Conservation (phyloP, 192 early-diverging fungal genomes). For the Funneliformis geosporum region DNA sequence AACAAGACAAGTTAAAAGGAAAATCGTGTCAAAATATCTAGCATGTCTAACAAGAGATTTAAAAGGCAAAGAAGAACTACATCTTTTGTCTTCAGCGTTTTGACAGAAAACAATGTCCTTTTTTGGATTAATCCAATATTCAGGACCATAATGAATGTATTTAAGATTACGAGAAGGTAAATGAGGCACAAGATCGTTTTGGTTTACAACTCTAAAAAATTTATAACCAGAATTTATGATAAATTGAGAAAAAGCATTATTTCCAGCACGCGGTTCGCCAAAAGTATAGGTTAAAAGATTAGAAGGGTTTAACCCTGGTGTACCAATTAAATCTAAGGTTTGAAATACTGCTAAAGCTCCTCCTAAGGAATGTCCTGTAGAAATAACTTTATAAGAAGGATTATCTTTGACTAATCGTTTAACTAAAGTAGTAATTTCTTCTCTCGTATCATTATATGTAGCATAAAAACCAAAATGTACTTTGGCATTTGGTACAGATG, state of each 20-base stretch:
- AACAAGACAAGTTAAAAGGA: conserved; percentile 9
- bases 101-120: not conserved
- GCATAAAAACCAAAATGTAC: conserved; percentile 13
- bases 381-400: conserved; percentile 7
- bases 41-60: not conserved
- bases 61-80: not conserved
- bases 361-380: conserved; percentile 7
- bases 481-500: not conserved
- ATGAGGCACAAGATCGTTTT: conserved; percentile 15
- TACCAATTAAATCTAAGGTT: conserved; percentile 6
- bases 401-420: not conserved
- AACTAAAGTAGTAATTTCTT: not conserved
- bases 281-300: conserved; percentile 17
- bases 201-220: conserved; percentile 16
- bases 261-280: conserved; percentile 9
- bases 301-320: not conserved
- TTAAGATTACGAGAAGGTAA: not conserved
- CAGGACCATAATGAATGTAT: not conserved
- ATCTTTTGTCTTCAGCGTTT: not conserved
- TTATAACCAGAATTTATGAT: not conserved
- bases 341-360: conserved; percentile 16
- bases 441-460: conserved; percentile 2
- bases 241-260: not conserved
- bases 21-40: conserved; percentile 16
- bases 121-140: conserved; percentile 15